Evolutionary conservation across 108 stramenopile genomes (phyloP), one percentile per base, ranked within the genome.

Genomic region (Fistulifera solaris): DNA sequence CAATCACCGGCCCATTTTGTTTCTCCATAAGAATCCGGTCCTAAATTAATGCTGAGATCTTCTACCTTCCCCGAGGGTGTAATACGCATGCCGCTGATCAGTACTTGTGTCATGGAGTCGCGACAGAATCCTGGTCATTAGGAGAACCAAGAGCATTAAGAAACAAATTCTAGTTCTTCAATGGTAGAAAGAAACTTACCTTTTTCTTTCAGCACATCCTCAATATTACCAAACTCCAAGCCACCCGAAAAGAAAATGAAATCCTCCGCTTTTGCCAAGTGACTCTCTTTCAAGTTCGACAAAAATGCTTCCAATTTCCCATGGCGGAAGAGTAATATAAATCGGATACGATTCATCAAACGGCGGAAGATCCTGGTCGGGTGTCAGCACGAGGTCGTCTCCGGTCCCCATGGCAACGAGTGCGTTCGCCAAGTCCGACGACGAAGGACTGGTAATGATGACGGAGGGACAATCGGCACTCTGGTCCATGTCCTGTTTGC

Each of bases 231-330:
- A 52, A 67, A 83, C 18, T 72, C 27, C 44, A 70, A 65, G 16
- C 84, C 81, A 31, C 88, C 88, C 0, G 73, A 72, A 73, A 89
- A 80, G 62, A 89, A 89, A 6, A 81, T 69, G 56, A 89, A 84
- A 61, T 89, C 82, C 8, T 80, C 76, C 0, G 54, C 49, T 0
- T 73, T 66, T 2, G 58, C 61, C 40, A 70, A 68, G 64, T 75
- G 81, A 11, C 60, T 64, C 1, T 71, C 78, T 35, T 66, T 52
- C 31, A 89, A 58, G 46, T 74, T 83, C 22, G 59, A 57, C 38
- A 89, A 51, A 52, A 89, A 85, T 21, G 67, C 52, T 45, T 59
- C 60, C 31, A 15, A 89, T 43, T 41, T 83, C 63, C 27, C 68
- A 71, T 0, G 88, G 81, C 18, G 83, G 82, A 2, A 89, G 38